Evolutionary conservation across 2,329 filamentous ascomycete species (phyloP).

Genomic region (Metarhizium album): DNA sequence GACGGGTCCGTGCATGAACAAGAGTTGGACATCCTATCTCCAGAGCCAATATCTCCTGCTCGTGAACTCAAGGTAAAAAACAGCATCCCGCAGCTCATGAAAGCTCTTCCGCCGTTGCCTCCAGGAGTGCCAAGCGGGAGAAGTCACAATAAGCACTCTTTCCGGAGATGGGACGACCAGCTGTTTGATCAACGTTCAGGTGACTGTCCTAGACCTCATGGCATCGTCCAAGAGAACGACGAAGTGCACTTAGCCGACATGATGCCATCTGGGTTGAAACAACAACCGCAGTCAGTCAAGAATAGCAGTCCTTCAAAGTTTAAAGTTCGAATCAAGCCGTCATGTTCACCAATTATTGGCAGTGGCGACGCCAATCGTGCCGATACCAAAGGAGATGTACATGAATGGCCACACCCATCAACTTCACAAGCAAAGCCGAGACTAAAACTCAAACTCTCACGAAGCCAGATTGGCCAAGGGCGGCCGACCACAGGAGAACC

Average conservation of each 20-base stretch:
- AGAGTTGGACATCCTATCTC: slow-evolving; percentile 28
- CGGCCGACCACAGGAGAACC: slow-evolving; percentile 8
- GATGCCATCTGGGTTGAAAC: background rate
- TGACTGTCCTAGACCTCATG: background rate
- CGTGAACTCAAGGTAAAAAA: slow-evolving; percentile 34
- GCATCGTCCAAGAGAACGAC: background rate
- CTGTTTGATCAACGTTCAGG: background rate
- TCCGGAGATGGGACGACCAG: background rate
- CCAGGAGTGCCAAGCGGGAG: slow-evolving; percentile 11
- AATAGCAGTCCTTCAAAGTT: slow-evolving; percentile 14
- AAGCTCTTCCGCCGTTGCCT: slow-evolving; percentile 37
- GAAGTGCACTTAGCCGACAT: background rate
- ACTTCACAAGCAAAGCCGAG: slow-evolving; percentile 13
- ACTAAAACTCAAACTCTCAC: slow-evolving; percentile 24
- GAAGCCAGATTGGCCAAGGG: slow-evolving; percentile 16
- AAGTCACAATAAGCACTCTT: background rate
- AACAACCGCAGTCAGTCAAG: background rate
- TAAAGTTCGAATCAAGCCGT: slow-evolving; percentile 18
- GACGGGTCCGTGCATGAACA: slow-evolving; percentile 5
- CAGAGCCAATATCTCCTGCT: slow-evolving; percentile 37
- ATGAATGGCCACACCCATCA: background rate
- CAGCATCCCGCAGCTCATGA: slow-evolving; percentile 42
- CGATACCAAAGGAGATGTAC: background rate
- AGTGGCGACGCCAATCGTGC: background rate
- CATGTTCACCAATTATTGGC: slow-evolving; percentile 8